phyloP scores from a whole-genome alignment of 2,329 filamentous ascomycete genomes.

The Pseudopyricularia javanii region DNA sequence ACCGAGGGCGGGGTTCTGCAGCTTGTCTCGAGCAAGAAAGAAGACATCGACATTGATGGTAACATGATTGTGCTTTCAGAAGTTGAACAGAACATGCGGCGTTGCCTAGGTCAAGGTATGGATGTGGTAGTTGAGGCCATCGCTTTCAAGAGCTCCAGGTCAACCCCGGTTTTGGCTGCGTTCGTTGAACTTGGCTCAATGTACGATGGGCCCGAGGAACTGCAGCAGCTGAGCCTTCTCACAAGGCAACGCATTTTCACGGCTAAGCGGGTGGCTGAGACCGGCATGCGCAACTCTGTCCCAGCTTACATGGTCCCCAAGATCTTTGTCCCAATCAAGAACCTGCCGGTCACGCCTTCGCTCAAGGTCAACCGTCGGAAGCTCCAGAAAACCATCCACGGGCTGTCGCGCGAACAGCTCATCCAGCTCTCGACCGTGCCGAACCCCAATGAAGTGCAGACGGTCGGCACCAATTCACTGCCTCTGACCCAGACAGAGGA shows the following conservation, averaged over 20 bases:
- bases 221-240: constrained; percentile 22
- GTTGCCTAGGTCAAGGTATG: constrained; percentile 29
- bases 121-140: constrained; percentile 37
- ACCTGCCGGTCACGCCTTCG: constrained; percentile 34
- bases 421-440: constrained; percentile 24
- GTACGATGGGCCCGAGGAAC: constrained; percentile 22
- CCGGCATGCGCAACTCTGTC: constrained; percentile 23
- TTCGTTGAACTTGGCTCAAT: constrained; percentile 34
- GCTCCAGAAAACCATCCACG: constrained; percentile 30
- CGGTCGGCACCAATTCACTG: constrained; percentile 27
- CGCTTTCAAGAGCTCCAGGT: constrained; percentile 27
- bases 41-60: constrained; percentile 26
- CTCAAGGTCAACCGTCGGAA: constrained; percentile 37
- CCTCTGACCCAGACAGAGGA: constrained; percentile 35
- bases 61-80: constrained; percentile 26
- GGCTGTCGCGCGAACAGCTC: constrained; percentile 29
- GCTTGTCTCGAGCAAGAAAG: constrained; percentile 29
- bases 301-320: constrained; percentile 30
- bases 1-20: constrained; percentile 33
- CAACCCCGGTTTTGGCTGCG: constrained; percentile 26
- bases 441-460: constrained; percentile 22
- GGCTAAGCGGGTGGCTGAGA: constrained; percentile 29
- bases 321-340: constrained; percentile 33
- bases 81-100: constrained; percentile 33
- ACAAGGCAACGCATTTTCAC: constrained; percentile 30